Conservation (phyloP, 202 grass and related monocot species). For the Zizania palustris region DNA sequence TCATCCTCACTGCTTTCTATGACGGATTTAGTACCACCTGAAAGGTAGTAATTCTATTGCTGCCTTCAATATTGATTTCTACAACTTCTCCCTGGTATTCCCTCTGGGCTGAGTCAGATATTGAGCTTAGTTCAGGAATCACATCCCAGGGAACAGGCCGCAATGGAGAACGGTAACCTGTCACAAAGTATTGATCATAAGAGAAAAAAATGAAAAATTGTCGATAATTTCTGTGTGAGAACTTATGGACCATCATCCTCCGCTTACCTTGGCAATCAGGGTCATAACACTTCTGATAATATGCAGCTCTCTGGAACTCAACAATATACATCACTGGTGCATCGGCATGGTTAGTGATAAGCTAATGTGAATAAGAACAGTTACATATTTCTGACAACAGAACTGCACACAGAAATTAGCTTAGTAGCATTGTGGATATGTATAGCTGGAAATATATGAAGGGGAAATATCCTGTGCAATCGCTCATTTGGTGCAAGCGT, state of each 20-base stretch:
- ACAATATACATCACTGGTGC: conserved; percentile 85
- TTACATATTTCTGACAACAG: not conserved
- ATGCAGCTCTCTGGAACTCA: conserved; percentile 71
- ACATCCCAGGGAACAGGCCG: conserved; percentile 67
- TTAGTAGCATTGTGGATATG: not conserved
- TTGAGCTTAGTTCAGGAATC: conserved; percentile 50
- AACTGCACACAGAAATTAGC: not conserved
- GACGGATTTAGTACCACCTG: conserved; percentile 4
- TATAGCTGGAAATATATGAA: too few species aligned
- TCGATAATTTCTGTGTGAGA: not conserved
- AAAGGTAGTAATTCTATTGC: conserved; percentile 1
- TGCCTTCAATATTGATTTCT: conserved; percentile 44
- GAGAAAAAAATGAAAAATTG: conserved; percentile 1
- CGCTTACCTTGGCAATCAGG: conserved; percentile 83
- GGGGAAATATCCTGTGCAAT: too few species aligned
- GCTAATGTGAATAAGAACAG: conserved; percentile 27
- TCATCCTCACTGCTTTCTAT: conserved; percentile 52
- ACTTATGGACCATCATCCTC: not conserved
- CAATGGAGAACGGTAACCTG: conserved; percentile 83
- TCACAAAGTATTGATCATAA: conserved; percentile 40
- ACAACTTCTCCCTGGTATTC: conserved; percentile 47
- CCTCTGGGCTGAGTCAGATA: conserved; percentile 40
- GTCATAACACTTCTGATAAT: conserved; percentile 98
- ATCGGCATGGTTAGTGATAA: conserved; percentile 41
- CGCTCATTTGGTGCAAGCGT: too few species aligned